Percentiles rank a stretch among this genome's conserved stretches.
Conservation (phyloP, 2,329 filamentous ascomycete species). For the Acrodontium crateriforme region DNA sequence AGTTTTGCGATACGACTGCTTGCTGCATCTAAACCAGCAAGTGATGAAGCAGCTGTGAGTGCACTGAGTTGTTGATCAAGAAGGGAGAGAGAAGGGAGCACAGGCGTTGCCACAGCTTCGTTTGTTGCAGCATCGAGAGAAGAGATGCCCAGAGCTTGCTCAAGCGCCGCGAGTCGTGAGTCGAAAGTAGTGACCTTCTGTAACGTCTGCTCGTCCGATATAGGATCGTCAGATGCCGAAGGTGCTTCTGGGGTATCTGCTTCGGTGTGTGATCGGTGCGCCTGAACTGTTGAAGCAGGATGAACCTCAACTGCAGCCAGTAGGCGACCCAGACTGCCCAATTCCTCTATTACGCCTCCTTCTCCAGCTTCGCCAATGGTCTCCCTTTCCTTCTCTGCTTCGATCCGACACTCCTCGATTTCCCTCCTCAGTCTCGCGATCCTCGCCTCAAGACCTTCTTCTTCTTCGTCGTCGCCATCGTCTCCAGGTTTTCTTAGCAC, state of each 20-base stretch:
- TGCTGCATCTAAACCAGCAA: constrained; percentile 53
- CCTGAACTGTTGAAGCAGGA: neutral
- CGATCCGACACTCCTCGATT: constrained; percentile 46
- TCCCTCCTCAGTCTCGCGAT: constrained; percentile 73
- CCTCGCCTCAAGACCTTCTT: constrained; percentile 62
- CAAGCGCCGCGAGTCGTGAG: constrained; percentile 60
- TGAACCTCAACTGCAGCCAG: constrained; percentile 48
- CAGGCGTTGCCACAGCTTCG: constrained; percentile 44
- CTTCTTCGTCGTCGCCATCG: constrained; percentile 68
- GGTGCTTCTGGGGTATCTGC: constrained; percentile 2
- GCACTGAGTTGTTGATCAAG: constrained; percentile 70
- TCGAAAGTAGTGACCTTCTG: constrained; percentile 82
- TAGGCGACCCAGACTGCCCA: constrained; percentile 54
- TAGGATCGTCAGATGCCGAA: constrained; percentile 3
- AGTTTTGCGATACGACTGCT: constrained; percentile 15
- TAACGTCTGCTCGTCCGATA: constrained; percentile 43
- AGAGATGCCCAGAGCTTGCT: constrained; percentile 67
- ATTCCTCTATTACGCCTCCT: constrained; percentile 39
- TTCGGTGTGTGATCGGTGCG: constrained; percentile 1
- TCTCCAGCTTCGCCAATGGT: constrained; percentile 27
- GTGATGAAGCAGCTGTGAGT: constrained; percentile 53
- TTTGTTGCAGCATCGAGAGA: constrained; percentile 47
- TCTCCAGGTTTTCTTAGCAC: constrained; percentile 37
- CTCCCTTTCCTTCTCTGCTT: constrained; percentile 29
- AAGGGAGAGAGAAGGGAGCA: constrained; percentile 68